Percentiles rank a stretch among this genome's conserved stretches.
phyloP scores from a whole-genome alignment of 163 green algal species.

The Scenedesmus sp. region DNA sequence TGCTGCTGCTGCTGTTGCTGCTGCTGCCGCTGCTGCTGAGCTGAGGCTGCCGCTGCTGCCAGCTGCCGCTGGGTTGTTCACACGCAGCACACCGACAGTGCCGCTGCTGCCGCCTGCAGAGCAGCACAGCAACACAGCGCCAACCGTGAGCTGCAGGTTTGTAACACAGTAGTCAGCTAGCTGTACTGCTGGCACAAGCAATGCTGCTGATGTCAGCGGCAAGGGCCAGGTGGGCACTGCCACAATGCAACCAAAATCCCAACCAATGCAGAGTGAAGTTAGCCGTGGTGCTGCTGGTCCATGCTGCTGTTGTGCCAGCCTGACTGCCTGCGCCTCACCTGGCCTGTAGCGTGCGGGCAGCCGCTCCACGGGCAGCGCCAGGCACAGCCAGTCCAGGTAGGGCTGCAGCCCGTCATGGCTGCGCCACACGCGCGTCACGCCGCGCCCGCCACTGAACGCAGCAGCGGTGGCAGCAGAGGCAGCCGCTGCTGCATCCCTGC shows the following conservation, averaged over 20 bases:
- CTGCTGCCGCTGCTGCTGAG: neutral
- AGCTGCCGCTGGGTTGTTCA: neutral
- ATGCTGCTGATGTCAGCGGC: neutral
- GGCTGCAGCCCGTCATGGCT: constrained; percentile 42
- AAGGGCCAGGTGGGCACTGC: neutral
- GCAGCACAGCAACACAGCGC: neutral
- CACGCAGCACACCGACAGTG: constrained; percentile 22
- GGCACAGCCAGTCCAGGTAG: constrained; percentile 81
- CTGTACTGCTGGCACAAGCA: neutral
- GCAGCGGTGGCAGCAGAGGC: constrained; percentile 20
- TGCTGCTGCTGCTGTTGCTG: neutral
- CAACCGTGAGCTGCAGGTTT: neutral
- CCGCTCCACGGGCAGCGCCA: constrained; percentile 73
- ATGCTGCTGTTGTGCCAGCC: neutral
- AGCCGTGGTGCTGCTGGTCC: neutral
- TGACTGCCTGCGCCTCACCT: constrained; percentile 45
- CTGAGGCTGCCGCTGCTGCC: neutral
- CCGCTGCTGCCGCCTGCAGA: constrained; percentile 32
- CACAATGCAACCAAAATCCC: no score
- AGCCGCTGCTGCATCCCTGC: constrained; percentile 6
- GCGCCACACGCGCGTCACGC: constrained; percentile 24
- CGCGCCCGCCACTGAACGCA: constrained; percentile 7
- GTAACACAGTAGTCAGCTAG: neutral
- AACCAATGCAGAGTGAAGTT: neutral
- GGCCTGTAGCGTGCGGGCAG: constrained; percentile 70